A percentile compares a stretch with the other conserved stretches of the same genome.
These are phyloP conservation scores for Irpex sp. DNA, from an alignment of 1,284 basidiomycete species.

Conservation along the genomic window DNA sequence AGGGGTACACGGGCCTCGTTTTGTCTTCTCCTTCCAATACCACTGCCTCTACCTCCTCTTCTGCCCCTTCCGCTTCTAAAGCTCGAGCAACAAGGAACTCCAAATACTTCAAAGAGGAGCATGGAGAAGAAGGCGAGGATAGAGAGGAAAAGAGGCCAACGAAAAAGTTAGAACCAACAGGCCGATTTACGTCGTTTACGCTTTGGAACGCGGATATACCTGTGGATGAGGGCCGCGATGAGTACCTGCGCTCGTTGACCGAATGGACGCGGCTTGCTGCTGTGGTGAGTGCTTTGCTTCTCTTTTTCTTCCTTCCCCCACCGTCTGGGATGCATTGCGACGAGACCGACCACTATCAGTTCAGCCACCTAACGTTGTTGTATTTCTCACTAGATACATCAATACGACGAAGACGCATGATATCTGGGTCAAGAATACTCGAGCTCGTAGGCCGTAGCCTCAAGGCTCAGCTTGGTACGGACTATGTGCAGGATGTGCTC, in stretches of 20 bases:
- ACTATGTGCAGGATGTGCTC: too few relatives aligned
- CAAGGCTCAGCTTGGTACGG: too few relatives aligned
- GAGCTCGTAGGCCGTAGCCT: too few relatives aligned
- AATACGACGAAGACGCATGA: too few relatives aligned
- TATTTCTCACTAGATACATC: too few relatives aligned
- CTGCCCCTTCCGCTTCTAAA: too few relatives aligned
- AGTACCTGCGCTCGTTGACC: constrained; percentile 56
- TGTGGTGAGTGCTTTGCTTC: too few relatives aligned
- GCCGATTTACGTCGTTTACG: constrained; percentile 55
- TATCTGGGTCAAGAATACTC: too few relatives aligned
- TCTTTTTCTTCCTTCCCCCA: too few relatives aligned
- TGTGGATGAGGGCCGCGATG: constrained; percentile 60
- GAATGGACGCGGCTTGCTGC: constrained; percentile 62
- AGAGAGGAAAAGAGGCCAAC: constrained; percentile 15
- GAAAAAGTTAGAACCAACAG: constrained; percentile 39
- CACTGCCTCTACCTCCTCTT: constrained; percentile 24
- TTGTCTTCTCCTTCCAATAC: constrained; percentile 24
- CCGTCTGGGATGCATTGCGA: too few relatives aligned
- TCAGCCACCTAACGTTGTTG: too few relatives aligned
- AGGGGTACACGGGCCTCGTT: constrained; percentile 64
- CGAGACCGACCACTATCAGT: too few relatives aligned
- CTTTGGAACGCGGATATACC: constrained; percentile 72
- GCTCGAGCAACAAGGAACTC: not conserved
- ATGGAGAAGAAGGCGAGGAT: not conserved
- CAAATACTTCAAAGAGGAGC: constrained; percentile 13